Evolutionary conservation across 345 rosid species (phyloP).

Genomic region (Gossypium thurberi): DNA sequence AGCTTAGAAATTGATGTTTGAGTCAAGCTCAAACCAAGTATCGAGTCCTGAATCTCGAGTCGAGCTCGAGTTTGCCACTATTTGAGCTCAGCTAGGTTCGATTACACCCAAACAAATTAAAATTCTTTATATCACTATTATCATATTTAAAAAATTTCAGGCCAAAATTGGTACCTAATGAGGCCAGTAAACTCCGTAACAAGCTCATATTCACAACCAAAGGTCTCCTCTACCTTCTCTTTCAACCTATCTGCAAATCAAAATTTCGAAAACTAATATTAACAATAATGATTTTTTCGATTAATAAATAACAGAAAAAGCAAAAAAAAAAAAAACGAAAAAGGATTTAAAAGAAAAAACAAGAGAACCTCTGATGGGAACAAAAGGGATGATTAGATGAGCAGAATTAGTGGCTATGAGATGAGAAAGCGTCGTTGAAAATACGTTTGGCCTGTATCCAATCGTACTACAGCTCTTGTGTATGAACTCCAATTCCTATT

Average conservation of each 20-base stretch:
- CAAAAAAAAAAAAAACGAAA: neutral
- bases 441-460: conserved; percentile 84
- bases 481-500: conserved; percentile 72
- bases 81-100: no score
- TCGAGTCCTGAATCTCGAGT: no score
- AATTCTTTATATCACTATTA: neutral
- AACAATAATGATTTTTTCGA: neutral
- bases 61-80: no score
- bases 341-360: conserved; percentile 14
- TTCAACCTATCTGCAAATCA: conserved; percentile 55
- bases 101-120: no score
- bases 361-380: conserved; percentile 57
- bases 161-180: conserved; percentile 44
- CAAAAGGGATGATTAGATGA: conserved; percentile 67
- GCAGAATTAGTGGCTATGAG: conserved; percentile 72
- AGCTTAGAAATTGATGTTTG: no score
- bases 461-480: conserved; percentile 74
- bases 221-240: conserved; percentile 72
- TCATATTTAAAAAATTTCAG: neutral
- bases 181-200: conserved; percentile 84
- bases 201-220: conserved; percentile 75
- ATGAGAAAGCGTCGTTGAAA: conserved; percentile 92
- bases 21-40: no score
- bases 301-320: neutral
- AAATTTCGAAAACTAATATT: conserved; percentile 7